A percentile compares a stretch with the other conserved stretches of the same genome.
These are phyloP conservation scores for Leishmania braziliensis DNA, from an alignment of 208 protist species.

Conservation along the genomic window DNA sequence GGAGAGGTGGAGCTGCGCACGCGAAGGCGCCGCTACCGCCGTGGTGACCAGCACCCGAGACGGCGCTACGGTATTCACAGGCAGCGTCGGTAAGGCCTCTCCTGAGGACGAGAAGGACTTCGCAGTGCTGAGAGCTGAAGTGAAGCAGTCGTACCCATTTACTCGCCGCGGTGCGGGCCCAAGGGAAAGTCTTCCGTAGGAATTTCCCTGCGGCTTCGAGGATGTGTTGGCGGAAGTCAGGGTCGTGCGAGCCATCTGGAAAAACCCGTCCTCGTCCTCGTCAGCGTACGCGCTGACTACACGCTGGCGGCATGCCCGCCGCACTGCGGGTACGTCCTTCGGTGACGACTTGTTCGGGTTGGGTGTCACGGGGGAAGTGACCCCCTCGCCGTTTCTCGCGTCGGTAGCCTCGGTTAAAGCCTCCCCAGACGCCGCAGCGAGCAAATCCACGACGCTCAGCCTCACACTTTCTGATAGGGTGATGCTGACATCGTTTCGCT, in stretches of 20 bases:
- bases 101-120: background rate
- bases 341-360: background rate
- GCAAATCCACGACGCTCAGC: background rate
- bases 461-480: background rate
- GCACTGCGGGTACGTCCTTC: background rate
- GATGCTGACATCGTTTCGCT: conserved; percentile 1
- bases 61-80: background rate
- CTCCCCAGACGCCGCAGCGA: background rate
- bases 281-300: conserved; percentile 23
- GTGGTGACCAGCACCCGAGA: background rate
- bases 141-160: background rate
- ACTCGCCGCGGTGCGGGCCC: background rate
- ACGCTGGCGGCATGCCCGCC: conserved; percentile 13
- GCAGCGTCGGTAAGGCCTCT: background rate
- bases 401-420: background rate
- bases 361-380: background rate
- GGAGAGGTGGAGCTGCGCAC: background rate
- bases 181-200: background rate
- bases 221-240: background rate
- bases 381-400: background rate
- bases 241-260: background rate
- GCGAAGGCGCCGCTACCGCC: background rate
- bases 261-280: conserved; percentile 34
- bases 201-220: background rate
- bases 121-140: background rate